Conservation (phyloP, 2,329 filamentous ascomycete species). For the Decorospora gaudefroyi region DNA sequence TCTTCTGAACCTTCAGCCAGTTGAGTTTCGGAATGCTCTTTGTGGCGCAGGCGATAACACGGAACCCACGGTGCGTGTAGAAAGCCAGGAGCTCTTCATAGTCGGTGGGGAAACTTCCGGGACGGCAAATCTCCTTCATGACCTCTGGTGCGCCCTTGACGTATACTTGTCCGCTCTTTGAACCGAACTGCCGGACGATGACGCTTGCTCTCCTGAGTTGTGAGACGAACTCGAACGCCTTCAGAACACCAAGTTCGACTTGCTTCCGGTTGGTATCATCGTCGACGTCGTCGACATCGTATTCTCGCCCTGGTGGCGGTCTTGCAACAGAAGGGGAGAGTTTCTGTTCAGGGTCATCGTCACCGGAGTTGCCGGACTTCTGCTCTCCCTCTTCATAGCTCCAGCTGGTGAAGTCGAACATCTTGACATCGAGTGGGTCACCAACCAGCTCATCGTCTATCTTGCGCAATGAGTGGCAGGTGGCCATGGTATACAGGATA, state of each 20-base stretch:
- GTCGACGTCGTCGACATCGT: conserved; percentile 58
- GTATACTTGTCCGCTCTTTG: conserved; percentile 81
- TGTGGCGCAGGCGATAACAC: conserved; percentile 93
- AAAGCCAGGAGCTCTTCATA: conserved; percentile 87
- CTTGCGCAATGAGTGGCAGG: conserved; percentile 86
- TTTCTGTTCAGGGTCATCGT: conserved; percentile 77
- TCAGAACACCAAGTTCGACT: conserved; percentile 87
- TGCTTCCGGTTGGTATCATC: conserved; percentile 55
- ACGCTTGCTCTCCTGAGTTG: conserved; percentile 91
- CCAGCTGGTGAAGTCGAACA: conserved; percentile 98
- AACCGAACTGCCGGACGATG: conserved; percentile 84
- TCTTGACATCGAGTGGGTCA: conserved; percentile 93
- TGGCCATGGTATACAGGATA: conserved; percentile 92
- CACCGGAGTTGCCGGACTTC: conserved; percentile 60
- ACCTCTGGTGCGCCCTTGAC: conserved; percentile 97
- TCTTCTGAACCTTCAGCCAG: conserved; percentile 94
- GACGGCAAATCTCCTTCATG: conserved; percentile 88
- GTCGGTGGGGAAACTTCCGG: conserved; percentile 81
- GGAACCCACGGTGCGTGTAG: conserved; percentile 94
- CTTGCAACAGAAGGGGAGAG: conserved; percentile 87
- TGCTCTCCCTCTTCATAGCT: conserved; percentile 86
- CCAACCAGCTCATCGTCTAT: conserved; percentile 89
- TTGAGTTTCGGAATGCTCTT: conserved; percentile 85
- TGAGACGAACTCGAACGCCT: conserved; percentile 92
- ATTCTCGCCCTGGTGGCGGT: conserved; percentile 68